phyloP scores from a whole-genome alignment of 208 protist species.

The Acanthamoeba culbertsoni region DNA sequence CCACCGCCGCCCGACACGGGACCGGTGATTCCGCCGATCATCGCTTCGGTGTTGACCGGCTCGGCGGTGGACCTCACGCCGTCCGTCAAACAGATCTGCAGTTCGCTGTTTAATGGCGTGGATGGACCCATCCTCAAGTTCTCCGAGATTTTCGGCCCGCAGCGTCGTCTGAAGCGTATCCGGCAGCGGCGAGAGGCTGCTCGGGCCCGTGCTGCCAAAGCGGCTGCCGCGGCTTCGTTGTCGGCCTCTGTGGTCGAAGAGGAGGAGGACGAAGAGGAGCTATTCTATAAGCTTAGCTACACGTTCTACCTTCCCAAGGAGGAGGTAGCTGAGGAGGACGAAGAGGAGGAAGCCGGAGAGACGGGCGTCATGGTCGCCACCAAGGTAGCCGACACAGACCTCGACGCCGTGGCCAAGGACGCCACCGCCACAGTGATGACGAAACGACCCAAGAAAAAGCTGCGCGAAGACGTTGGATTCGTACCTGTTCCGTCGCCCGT shows the following conservation, averaged over 20 bases:
- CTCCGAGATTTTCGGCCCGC: conserved; percentile 44
- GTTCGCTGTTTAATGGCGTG: background rate
- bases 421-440: background rate
- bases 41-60: background rate
- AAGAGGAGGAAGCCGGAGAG: background rate
- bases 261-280: conserved; percentile 23
- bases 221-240: background rate
- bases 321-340: background rate
- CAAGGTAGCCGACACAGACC: background rate
- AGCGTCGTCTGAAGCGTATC: background rate
- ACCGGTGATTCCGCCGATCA: background rate
- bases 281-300: background rate
- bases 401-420: background rate
- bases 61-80: background rate
- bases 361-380: background rate
- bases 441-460: background rate
- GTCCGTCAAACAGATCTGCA: conserved; percentile 45
- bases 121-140: conserved; percentile 57
- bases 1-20: background rate
- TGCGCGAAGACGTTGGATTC: background rate
- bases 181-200: background rate
- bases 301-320: conserved; percentile 16
- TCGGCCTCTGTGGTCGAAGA: background rate
- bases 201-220: background rate
- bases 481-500: background rate